phyloP scores from a whole-genome alignment of 495 filamentous ascomycete genomes.

The Trichoderma virens region DNA sequence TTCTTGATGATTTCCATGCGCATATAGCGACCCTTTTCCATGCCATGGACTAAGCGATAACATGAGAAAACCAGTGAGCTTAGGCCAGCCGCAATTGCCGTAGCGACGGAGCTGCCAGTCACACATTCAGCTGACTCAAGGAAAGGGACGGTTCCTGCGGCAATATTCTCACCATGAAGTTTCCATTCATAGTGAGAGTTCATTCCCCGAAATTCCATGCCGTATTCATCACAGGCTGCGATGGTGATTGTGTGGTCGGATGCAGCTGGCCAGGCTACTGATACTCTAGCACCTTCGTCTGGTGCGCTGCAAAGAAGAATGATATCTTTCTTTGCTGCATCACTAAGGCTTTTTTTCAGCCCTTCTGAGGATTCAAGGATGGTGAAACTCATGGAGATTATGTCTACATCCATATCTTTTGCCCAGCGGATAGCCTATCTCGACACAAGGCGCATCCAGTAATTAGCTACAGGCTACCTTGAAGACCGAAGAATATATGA shows the following conservation, averaged over 20 bases:
- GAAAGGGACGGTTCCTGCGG: conserved; percentile 7
- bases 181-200: background rate
- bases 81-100: conserved; percentile 10
- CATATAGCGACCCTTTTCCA: no score
- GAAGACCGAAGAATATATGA: background rate
- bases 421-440: conserved; percentile 17
- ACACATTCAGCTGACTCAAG: conserved; percentile 5
- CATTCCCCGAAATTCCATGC: background rate
- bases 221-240: conserved; percentile 15
- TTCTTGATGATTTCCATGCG: no score
- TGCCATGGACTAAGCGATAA: background rate
- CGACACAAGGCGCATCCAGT: no score
- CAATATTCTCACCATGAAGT: background rate
- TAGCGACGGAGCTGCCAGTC: conserved; percentile 11
- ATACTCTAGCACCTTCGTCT: conserved; percentile 12
- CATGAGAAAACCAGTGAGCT: conserved; percentile 9
- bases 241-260: background rate
- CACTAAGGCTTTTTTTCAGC: background rate
- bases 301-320: conserved; percentile 10
- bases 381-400: conserved; percentile 15
- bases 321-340: background rate
- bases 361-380: background rate
- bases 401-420: conserved; percentile 8
- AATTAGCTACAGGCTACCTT: no score
- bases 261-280: background rate